Base-by-base conservation (phyloP, 2,329 filamentous ascomycete genomes). In the Botrytis galanthina region DNA sequence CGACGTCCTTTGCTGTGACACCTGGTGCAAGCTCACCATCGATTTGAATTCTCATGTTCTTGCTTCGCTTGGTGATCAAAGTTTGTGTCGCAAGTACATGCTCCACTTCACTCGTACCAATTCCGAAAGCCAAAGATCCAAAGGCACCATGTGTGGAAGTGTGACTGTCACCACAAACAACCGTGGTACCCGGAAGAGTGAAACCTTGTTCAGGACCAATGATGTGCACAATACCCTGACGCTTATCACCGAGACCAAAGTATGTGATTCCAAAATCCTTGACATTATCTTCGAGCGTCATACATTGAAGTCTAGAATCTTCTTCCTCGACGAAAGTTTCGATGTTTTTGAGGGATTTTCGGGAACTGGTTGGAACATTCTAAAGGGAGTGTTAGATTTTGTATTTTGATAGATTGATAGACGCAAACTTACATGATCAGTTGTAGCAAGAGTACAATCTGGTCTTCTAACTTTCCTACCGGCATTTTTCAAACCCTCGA, bases 201-300 rank as follows among this genome's bases (percentile, higher is more conserved):
- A 99, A 99, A 78, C 96, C 96, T 84, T 99, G 96, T 86, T 99
- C 96, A 59, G 96, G 96, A 51, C 96, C 96, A 79, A 99, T 98
- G 80, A 99, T 93, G 85, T 99, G 96, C 74, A 98, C 96, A 80
- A 99, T 99, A 78, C 96, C 96, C 85, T 99, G 96, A 77, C 96
- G 91, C 88, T 96, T 97, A 84, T 98, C 95, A 78, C 92, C 93
- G 76, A 99, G 91, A 75, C 96, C 96, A 82, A 99, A 99, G 85
- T 98, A 98, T 82, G 95, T 98, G 81, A 99, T 88, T 80, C 93
- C 94, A 82, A 98, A 98, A 77, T 95, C 93, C 85, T 95, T 96
- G 80, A 99, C 95, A 80, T 99, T 99, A 80, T 98, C 92, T 86
- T 99, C 96, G 76, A 99, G 90, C 59, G 96, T 98, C 80, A 95